Evolutionary conservation across 2,329 filamentous ascomycete species (phyloP).

Genomic region (Penicillium sp.): DNA sequence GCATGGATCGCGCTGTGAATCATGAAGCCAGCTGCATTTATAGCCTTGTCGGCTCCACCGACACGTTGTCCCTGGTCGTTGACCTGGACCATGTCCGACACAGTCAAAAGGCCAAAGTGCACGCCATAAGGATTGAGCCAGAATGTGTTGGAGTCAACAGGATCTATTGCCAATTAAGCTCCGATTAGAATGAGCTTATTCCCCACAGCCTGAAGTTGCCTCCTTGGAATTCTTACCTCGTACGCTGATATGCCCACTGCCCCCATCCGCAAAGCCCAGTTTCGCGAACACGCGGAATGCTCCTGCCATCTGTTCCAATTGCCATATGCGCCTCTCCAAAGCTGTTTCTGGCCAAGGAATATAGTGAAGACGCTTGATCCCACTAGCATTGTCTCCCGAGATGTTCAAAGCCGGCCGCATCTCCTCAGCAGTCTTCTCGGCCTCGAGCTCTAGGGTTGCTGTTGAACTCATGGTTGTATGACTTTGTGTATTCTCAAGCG

Average conservation of each 20-base stretch:
- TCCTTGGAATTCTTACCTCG: too few species aligned
- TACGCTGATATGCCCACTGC: not conserved
- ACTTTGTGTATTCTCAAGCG: too few species aligned
- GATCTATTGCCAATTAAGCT: too few species aligned
- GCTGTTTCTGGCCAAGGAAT: not conserved
- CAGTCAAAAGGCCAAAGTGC: constrained; percentile 49
- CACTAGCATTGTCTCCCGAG: too few species aligned
- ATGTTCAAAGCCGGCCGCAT: not conserved
- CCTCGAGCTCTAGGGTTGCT: not conserved
- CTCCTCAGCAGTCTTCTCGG: too few species aligned
- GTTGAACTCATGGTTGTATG: not conserved
- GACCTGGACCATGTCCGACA: constrained; percentile 52
- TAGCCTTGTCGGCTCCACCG: constrained; percentile 42
- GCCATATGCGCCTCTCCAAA: not conserved
- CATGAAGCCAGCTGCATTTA: constrained; percentile 53
- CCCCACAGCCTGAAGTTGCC: too few species aligned
- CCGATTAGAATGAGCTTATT: too few species aligned
- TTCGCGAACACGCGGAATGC: not conserved
- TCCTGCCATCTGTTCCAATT: not conserved
- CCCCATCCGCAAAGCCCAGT: not conserved
- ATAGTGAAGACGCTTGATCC: not conserved
- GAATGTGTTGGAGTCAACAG: not conserved
- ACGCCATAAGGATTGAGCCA: not conserved
- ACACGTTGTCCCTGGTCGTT: constrained; percentile 49
- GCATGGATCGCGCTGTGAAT: constrained; percentile 54